These are phyloP conservation scores for Botrytis tulipae DNA, from an alignment of 2,329 filamentous ascomycete genomes.

Conservation along the genomic window DNA sequence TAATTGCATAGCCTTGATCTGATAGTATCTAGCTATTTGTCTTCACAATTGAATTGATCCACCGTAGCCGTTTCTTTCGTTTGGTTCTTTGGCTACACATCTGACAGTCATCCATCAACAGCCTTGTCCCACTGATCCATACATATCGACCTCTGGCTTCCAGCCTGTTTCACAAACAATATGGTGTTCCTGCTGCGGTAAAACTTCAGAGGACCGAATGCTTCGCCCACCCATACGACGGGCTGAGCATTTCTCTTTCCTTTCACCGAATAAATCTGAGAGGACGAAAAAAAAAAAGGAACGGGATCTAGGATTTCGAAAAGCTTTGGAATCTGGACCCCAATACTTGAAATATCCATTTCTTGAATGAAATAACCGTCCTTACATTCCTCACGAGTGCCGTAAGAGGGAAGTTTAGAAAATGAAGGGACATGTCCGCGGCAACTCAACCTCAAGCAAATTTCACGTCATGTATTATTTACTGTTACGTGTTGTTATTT, in stretches of 20 bases:
- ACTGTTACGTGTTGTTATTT: neutral
- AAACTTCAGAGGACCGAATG: neutral
- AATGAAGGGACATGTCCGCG: neutral
- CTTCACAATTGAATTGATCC: neutral
- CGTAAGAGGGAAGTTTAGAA: neutral
- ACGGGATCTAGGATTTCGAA: neutral
- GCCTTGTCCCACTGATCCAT: neutral
- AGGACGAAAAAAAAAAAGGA: neutral
- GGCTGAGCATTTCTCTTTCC: conserved; percentile 13
- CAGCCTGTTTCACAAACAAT: conserved; percentile 6
- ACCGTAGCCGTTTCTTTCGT: neutral
- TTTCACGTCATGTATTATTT: neutral
- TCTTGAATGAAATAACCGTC: neutral
- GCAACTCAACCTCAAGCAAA: neutral
- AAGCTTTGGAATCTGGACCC: neutral
- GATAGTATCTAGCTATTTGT: neutral
- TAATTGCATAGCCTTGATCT: conserved; percentile 16
- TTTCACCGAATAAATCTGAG: conserved; percentile 3
- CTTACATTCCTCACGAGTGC: neutral
- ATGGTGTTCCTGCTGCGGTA: conserved; percentile 17
- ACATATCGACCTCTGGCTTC: neutral
- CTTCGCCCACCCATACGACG: conserved; percentile 1
- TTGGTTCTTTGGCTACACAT: neutral
- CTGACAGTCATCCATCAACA: conserved; percentile 12
- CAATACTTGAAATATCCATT: neutral